These are phyloP conservation scores for Teunomyces gatunensis DNA, from an alignment of 805 yeast species.

Conservation along the genomic window DNA sequence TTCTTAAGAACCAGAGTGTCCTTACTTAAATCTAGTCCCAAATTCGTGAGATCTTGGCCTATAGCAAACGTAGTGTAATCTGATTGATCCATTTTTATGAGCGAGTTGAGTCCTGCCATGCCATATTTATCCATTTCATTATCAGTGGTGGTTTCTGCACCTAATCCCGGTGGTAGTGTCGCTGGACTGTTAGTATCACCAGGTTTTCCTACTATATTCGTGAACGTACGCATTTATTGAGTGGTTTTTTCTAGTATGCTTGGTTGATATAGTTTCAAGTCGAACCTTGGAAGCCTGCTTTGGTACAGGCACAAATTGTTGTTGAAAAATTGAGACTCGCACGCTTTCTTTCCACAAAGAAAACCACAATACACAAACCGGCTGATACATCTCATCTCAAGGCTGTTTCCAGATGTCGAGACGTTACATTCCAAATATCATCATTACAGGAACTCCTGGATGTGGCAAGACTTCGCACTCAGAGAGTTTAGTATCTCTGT, in stretches of 20 bases:
- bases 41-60: conserved; percentile 68
- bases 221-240: conserved; percentile 3
- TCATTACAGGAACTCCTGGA: conserved; percentile 95
- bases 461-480: conserved; percentile 82
- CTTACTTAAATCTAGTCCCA: conserved; percentile 59
- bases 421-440: conserved; percentile 63
- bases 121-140: conserved; percentile 64
- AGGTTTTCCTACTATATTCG: background rate
- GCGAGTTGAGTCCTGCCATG: conserved; percentile 57
- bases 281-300: background rate
- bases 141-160: conserved; percentile 1
- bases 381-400: background rate
- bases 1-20: conserved; percentile 54
- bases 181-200: conserved; percentile 13
- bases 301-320: background rate
- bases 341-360: background rate
- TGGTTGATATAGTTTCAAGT: background rate
- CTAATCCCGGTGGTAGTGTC: conserved; percentile 19
- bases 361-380: background rate
- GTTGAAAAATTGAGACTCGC: background rate
- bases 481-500: conserved; percentile 52
- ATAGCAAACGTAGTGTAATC: conserved; percentile 67
- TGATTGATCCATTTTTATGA: conserved; percentile 58
- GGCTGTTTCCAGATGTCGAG: conserved; percentile 19
- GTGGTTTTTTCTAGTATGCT: background rate